Evolutionary conservation across 192 early-diverging fungal genomes (phyloP).

Genomic region (Allomyces javanicus): DNA sequence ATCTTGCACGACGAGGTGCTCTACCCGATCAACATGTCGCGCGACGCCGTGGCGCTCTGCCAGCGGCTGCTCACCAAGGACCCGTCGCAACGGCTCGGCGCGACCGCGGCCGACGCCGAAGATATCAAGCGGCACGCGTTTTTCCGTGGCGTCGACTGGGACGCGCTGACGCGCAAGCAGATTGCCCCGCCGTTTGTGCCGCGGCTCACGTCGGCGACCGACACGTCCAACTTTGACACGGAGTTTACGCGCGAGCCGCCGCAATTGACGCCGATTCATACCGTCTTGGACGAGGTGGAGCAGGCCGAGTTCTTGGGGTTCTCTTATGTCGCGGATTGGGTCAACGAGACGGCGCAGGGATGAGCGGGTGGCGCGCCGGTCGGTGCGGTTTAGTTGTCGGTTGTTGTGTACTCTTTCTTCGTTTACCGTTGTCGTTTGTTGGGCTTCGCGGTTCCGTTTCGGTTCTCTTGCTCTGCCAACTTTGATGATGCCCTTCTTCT

Average conservation of each 20-base stretch:
- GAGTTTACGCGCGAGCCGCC: conserved; percentile 94
- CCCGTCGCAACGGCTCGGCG: conserved; percentile 64
- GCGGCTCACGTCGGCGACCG: conserved; percentile 50
- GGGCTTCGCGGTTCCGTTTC: no score
- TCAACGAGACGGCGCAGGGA: conserved; percentile 2
- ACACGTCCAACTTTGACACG: conserved; percentile 94
- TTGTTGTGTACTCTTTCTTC: no score
- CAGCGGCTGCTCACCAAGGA: conserved; percentile 81
- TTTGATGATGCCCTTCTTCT: no score
- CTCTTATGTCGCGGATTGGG: conserved; percentile 86
- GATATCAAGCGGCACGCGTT: conserved; percentile 89
- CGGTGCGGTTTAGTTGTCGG: no score
- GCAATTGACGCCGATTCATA: conserved; percentile 77
- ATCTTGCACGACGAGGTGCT: conserved; percentile 90
- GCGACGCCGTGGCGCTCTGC: conserved; percentile 77
- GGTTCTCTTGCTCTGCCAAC: no score
- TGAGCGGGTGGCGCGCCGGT: no score
- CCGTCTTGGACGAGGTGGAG: conserved; percentile 52
- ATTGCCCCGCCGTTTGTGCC: conserved; percentile 83
- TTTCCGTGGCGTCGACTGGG: conserved; percentile 89
- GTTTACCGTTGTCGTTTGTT: no score
- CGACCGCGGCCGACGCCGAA: conserved; percentile 61
- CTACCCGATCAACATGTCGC: conserved; percentile 83
- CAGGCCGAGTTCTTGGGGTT: conserved; percentile 91
- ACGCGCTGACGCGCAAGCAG: conserved; percentile 74